Percentiles rank a stretch among this genome's conserved stretches.
Conservation (phyloP, 805 yeast species). For the Candida endomychidarum region DNA sequence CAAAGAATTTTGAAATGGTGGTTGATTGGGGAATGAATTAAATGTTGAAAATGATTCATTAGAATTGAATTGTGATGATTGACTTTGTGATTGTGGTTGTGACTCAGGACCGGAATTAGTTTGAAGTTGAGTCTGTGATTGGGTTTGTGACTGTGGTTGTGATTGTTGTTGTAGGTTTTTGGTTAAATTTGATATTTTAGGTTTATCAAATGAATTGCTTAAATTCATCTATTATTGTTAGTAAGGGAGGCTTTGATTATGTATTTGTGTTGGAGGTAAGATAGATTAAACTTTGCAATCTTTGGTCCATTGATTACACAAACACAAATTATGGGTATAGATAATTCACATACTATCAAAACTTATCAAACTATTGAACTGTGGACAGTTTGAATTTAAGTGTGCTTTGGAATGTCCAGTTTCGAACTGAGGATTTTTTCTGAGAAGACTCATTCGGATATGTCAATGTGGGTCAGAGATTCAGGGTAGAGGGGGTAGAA, state of each 20-base stretch:
- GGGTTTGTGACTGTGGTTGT: background rate
- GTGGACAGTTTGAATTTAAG: background rate
- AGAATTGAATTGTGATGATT: background rate
- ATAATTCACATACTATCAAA: background rate
- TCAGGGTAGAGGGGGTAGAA: too few species aligned
- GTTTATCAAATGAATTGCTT: slow-evolving; percentile 11
- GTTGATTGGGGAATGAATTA: slow-evolving; percentile 5
- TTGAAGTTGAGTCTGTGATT: slow-evolving; percentile 2
- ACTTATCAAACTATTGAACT: background rate
- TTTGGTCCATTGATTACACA: too few species aligned
- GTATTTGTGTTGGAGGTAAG: too few species aligned
- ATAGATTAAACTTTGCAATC: too few species aligned
- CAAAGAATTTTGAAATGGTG: background rate
- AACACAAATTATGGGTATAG: too few species aligned
- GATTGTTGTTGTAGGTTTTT: slow-evolving; percentile 24
- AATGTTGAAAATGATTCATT: slow-evolving; percentile 3
- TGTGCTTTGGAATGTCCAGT: slow-evolving; percentile 2
- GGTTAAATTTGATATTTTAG: slow-evolving; percentile 31
- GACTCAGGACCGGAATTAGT: background rate
- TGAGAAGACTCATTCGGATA: background rate
- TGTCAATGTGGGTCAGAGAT: too few species aligned
- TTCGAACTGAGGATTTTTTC: slow-evolving; percentile 3
- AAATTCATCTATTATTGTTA: slow-evolving; percentile 11
- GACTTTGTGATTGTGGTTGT: background rate
- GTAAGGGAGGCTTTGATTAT: slow-evolving; percentile 2